A percentile compares a stretch with the other conserved stretches of the same genome.
Evolutionary conservation across 768 basidiomycete genomes (phyloP).

Genomic region (Leccinum sublutescens): DNA sequence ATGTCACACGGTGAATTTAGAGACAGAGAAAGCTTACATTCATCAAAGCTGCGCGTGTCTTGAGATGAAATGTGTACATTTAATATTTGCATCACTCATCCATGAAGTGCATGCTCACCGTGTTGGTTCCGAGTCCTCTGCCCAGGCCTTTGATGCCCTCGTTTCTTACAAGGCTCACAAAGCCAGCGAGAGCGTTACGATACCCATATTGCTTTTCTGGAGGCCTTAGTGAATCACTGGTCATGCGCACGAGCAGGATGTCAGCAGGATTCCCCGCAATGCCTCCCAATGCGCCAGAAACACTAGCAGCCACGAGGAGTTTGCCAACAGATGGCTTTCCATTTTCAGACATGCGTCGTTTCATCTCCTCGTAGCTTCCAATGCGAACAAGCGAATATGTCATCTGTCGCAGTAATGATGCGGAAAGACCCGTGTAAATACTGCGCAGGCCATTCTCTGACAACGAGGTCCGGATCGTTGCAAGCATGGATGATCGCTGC

Average conservation of each 20-base stretch:
- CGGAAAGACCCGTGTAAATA: constrained; percentile 78
- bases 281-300: constrained; percentile 81
- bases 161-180: constrained; percentile 59
- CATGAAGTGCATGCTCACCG: constrained; percentile 41
- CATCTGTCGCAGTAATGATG: constrained; percentile 87
- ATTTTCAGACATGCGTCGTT: constrained; percentile 49
- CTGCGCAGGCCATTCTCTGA: constrained; percentile 67
- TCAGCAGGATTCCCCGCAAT: constrained; percentile 82
- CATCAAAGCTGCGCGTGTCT: constrained; percentile 70
- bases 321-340: constrained; percentile 52
- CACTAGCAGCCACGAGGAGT: constrained; percentile 61
- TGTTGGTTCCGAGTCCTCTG: constrained; percentile 78
- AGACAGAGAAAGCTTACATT: constrained; percentile 47
- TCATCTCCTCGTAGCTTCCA: constrained; percentile 79
- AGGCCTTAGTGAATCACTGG: constrained; percentile 76
- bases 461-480: constrained; percentile 63
- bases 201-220: constrained; percentile 76
- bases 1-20: constrained; percentile 3
- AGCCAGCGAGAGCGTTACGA: constrained; percentile 71
- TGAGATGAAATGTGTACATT: constrained; percentile 4
- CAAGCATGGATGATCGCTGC: constrained; percentile 61
- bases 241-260: constrained; percentile 82
- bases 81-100: constrained; percentile 3
- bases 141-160: constrained; percentile 71
- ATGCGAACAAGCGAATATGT: constrained; percentile 85